Base-by-base conservation (phyloP, 257 asterid species). In the Nicotiana paniculata region DNA sequence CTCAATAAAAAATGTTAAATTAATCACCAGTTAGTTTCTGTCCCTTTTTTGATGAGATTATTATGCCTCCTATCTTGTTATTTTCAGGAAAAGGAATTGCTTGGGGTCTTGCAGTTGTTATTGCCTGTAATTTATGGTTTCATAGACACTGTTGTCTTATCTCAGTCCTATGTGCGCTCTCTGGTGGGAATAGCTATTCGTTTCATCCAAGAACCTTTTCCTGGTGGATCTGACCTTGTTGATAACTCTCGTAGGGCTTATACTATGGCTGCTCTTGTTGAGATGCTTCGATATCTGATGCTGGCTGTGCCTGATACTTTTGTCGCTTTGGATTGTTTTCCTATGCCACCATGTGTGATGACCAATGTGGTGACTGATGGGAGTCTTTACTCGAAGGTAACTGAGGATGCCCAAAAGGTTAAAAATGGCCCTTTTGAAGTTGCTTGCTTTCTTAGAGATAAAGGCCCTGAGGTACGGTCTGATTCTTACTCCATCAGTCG, bases 201-300 rank as follows among this genome's bases (percentile, higher is more conserved):
- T 54, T 95, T 92, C 83, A 92, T 95, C 85, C 93, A 85, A 84
- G 99, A 95, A 87, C 97, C 97, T 86, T 92, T 97, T 84, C 98
- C 99, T 82, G 98, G 98, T 82, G 97, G 99, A 82, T 92, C 98
- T 82, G 98, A 97, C 89, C 99, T 93, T 77, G 97, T 95, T 63
- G 93, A 93, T 77, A 94, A 95, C 90, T 97, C 99, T 53, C 91
- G 98, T 67, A 91, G 92, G 86, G 98, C 99, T 30, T 97, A 97
- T 84, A 93, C 98, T 9, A 91, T 85, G 61, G 90, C 98, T 69
- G 98, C 99, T 89, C 97, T 97, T 87, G 93, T 90, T 85, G 99
- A 97, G 93, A 93, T 95, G 98, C 94, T 97, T 86, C 98, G 97
- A 61, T 97, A 94, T 88, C 87, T 97, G 82, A 89, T 97, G 86